Evolutionary conservation across 148 eudicot species (phyloP).

Genomic region (Chenopodium quinoa): DNA sequence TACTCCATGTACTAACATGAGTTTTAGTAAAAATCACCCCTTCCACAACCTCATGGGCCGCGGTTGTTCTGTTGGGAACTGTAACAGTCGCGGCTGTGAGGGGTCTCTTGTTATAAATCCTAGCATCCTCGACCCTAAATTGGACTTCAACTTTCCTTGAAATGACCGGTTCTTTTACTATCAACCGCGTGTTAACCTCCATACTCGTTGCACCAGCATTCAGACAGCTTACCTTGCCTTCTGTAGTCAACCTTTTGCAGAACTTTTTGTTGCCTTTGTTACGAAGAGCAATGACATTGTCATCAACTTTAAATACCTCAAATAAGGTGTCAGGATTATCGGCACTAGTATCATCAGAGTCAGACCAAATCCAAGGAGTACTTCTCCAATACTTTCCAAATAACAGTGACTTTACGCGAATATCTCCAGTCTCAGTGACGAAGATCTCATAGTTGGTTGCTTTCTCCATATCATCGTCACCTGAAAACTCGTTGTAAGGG

Average conservation of each 20-base stretch:
- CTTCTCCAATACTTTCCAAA: too few relatives aligned
- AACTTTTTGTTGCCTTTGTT: too few relatives aligned
- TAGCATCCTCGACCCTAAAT: not conserved
- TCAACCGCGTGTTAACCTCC: not conserved
- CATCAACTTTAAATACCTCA: not conserved
- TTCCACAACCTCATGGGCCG: too few relatives aligned
- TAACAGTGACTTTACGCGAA: not conserved
- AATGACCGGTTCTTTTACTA: not conserved
- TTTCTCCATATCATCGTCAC: not conserved
- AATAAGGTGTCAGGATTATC: not conserved
- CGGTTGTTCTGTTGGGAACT: not conserved
- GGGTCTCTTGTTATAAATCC: not conserved
- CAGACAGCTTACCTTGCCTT: too few relatives aligned
- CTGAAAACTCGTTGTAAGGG: too few relatives aligned
- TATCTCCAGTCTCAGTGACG: too few relatives aligned
- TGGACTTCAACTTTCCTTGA: not conserved
- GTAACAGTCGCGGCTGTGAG: not conserved
- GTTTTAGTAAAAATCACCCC: not conserved
- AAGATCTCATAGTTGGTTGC: not conserved
- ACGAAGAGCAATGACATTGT: not conserved
- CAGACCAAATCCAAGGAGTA: too few relatives aligned
- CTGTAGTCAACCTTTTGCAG: too few relatives aligned
- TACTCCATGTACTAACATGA: not conserved
- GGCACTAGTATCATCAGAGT: too few relatives aligned
- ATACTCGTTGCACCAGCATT: not conserved